A percentile compares a stretch with the other conserved stretches of the same genome.
These are phyloP conservation scores for Chlorella sorokiniana DNA, from an alignment of 139 green algal species.

Conservation along the genomic window DNA sequence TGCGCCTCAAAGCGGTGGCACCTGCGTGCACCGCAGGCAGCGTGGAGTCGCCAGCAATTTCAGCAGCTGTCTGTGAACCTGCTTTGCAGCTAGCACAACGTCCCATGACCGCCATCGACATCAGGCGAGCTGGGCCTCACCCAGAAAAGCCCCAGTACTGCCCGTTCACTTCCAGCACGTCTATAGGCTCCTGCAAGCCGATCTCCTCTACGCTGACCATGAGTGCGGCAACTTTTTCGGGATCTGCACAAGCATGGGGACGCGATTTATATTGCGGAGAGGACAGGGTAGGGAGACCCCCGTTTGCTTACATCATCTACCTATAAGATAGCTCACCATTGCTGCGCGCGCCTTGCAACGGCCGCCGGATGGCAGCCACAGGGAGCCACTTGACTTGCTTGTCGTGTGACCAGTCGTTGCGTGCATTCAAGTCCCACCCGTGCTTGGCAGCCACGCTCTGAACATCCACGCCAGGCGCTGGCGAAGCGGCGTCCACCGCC, in stretches of 20 bases:
- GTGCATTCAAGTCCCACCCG: slow-evolving; percentile 23
- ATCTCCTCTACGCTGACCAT: slow-evolving; percentile 84
- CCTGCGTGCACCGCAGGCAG: too few relatives aligned
- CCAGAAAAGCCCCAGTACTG: slow-evolving; percentile 88
- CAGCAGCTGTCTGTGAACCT: too few relatives aligned
- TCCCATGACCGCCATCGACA: not conserved
- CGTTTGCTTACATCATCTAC: not conserved
- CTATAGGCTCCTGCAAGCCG: slow-evolving; percentile 80
- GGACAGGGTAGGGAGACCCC: not conserved
- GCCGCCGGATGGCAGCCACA: slow-evolving; percentile 54
- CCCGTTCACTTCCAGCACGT: slow-evolving; percentile 83
- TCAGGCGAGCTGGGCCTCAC: slow-evolving; percentile 83
- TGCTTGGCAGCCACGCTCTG: slow-evolving; percentile 10
- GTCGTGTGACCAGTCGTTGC: slow-evolving; percentile 15
- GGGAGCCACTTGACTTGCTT: slow-evolving; percentile 4
- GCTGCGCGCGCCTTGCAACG: slow-evolving; percentile 55
- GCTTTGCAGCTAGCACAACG: not conserved
- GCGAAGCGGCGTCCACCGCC: not conserved
- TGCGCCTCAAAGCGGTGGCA: slow-evolving; percentile 63
- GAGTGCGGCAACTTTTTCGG: slow-evolving; percentile 81
- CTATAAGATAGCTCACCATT: slow-evolving; percentile 50
- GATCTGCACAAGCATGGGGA: slow-evolving; percentile 51
- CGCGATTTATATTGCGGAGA: not conserved
- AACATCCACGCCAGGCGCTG: not conserved
- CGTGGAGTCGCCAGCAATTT: too few relatives aligned